A percentile compares a stretch with the other conserved stretches of the same genome.
These are phyloP conservation scores for Sphagnum fallax DNA, from an alignment of 228 moss, liverwort and hornwort species.

Conservation along the genomic window DNA sequence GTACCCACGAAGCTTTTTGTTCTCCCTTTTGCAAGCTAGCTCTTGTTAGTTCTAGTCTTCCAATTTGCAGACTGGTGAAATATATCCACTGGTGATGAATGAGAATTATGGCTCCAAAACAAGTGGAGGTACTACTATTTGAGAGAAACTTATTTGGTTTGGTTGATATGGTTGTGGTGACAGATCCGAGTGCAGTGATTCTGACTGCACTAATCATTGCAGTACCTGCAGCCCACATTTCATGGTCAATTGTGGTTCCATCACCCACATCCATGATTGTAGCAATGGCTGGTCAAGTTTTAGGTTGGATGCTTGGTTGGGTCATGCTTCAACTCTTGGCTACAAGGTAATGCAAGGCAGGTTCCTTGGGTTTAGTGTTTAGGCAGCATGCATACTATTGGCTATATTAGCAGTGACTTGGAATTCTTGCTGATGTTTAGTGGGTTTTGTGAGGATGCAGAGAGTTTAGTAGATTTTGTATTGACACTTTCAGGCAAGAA, in stretches of 20 bases:
- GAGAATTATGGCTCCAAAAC: neutral
- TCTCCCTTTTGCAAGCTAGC: neutral
- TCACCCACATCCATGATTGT: slow-evolving; percentile 18
- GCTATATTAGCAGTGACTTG: too few species aligned
- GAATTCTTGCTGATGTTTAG: too few species aligned
- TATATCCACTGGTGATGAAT: too few species aligned
- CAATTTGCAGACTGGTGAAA: too few species aligned
- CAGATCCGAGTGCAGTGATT: slow-evolving; percentile 32
- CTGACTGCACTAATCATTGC: slow-evolving; percentile 31
- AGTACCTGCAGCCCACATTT: slow-evolving; percentile 34
- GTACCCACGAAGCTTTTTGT: too few species aligned
- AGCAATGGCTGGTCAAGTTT: slow-evolving; percentile 31
- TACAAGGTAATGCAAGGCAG: neutral
- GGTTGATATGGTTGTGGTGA: neutral
- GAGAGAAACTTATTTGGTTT: neutral
- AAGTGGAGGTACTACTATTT: neutral
- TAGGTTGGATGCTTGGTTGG: slow-evolving; percentile 46
- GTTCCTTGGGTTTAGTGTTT: too few species aligned
- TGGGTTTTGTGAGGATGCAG: too few species aligned
- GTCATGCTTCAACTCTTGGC: neutral
- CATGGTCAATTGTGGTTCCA: slow-evolving; percentile 22
- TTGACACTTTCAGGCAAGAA: too few species aligned
- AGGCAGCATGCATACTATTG: too few species aligned
- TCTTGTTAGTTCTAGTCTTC: too few species aligned
- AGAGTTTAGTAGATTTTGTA: too few species aligned